These are phyloP conservation scores for Hyphodiscus sp. DNA, from an alignment of 2,329 filamentous ascomycete species.

Conservation along the genomic window DNA sequence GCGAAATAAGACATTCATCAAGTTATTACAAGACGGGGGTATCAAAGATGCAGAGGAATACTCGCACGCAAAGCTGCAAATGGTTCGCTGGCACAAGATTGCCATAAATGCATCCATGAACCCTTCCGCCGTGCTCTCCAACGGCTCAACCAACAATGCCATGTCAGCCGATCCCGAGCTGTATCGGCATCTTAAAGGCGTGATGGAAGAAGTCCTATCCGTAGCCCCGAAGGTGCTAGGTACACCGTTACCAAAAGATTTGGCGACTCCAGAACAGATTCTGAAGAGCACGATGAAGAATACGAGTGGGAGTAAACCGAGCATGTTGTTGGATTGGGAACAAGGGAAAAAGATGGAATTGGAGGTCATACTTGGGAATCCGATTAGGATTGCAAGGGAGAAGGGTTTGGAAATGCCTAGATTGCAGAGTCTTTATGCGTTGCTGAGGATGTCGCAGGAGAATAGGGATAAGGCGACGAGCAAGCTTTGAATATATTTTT, in stretches of 20 bases:
- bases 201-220: conserved; percentile 64
- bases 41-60: conserved; percentile 61
- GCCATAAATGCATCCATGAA: conserved; percentile 74
- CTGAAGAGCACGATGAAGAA: conserved; percentile 58
- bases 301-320: conserved; percentile 48
- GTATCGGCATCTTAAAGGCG: conserved; percentile 51
- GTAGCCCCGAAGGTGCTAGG: conserved; percentile 59
- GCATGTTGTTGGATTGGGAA: conserved; percentile 49
- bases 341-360: conserved; percentile 46
- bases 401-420: conserved; percentile 47
- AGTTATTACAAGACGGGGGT: conserved; percentile 41
- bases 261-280: conserved; percentile 58
- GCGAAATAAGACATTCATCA: conserved; percentile 39
- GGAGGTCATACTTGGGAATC: conserved; percentile 51
- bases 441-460: conserved; percentile 46
- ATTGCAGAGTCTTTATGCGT: conserved; percentile 47
- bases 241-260: conserved; percentile 48
- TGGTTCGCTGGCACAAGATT: conserved; percentile 69
- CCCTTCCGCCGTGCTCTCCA: conserved; percentile 61
- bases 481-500: conserved; percentile 11
- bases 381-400: conserved; percentile 43
- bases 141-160: conserved; percentile 56
- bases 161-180: conserved; percentile 61
- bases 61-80: conserved; percentile 59
- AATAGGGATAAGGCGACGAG: conserved; percentile 23